phyloP scores from a whole-genome alignment of 192 early-diverging fungal genomes.

The Neocallimastix lanati region DNA sequence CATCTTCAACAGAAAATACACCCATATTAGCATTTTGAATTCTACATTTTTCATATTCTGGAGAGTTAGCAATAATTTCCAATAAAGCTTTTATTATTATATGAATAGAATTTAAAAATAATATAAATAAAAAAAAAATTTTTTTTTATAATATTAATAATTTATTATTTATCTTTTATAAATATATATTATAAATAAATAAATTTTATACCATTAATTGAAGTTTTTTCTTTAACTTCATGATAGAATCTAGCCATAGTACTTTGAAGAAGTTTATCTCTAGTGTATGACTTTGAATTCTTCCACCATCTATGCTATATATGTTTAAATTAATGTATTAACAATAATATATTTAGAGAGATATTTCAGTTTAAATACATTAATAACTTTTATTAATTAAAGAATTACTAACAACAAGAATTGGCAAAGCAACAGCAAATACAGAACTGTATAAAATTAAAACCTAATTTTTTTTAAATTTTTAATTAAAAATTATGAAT shows the following conservation, averaged over 20 bases:
- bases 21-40: not conserved
- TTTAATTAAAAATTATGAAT: too few species aligned
- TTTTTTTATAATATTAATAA: too few species aligned
- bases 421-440: constrained; percentile 78
- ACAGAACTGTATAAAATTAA: constrained; percentile 65
- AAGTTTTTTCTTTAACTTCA: constrained; percentile 60
- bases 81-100: not conserved
- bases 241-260: constrained; percentile 87
- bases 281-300: constrained; percentile 67
- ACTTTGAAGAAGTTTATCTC: constrained; percentile 68
- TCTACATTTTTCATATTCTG: not conserved
- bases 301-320: constrained; percentile 64
- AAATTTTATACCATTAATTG: constrained; percentile 20
- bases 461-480: too few species aligned
- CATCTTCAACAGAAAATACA: not conserved
- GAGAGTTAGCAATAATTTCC: not conserved
- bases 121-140: too few species aligned
- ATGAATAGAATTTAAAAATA: too few species aligned
- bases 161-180: too few species aligned
- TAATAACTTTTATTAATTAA: too few species aligned
- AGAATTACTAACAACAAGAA: constrained; percentile 45
- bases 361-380: too few species aligned
- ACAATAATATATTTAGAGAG: too few species aligned
- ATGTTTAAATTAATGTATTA: too few species aligned
- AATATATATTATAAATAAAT: constrained; percentile 2